Percentiles rank a stretch among this genome's conserved stretches.
Evolutionary conservation across 2,329 filamentous ascomycete species (phyloP).

Genomic region (Capronia americana): DNA sequence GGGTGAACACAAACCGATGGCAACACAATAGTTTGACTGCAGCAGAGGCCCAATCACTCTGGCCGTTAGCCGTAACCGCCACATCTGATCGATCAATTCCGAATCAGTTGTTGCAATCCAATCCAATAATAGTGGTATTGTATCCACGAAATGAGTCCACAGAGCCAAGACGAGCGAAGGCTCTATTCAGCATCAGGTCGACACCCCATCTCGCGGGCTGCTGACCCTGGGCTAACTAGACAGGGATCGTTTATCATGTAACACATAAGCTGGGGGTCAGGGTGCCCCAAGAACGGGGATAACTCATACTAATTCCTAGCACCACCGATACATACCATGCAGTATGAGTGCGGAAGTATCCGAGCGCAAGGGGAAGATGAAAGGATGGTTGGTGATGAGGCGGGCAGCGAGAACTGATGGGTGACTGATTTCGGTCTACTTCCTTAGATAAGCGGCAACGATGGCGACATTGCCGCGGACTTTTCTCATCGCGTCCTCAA

Average conservation of each 20-base stretch:
- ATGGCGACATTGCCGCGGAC: neutral
- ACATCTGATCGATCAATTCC: neutral
- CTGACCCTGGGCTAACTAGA: neutral
- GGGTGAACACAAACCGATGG: no score
- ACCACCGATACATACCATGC: neutral
- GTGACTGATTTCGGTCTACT: neutral
- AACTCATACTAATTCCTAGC: neutral
- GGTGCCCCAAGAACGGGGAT: neutral
- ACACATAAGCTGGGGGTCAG: neutral
- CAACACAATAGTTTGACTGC: no score
- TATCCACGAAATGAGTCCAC: neutral
- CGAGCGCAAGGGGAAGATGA: neutral
- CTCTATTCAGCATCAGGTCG: neutral
- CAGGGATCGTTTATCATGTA: neutral
- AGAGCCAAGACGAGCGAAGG: neutral
- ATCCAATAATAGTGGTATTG: neutral
- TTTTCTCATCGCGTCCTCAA: neutral
- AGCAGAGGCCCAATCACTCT: no score
- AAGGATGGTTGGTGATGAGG: neutral
- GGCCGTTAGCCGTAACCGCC: no score
- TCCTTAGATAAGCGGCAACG: neutral
- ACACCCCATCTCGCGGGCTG: neutral
- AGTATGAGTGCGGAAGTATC: neutral
- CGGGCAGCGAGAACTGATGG: neutral
- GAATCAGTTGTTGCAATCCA: neutral